Evolutionary conservation across 1,284 basidiomycete genomes (phyloP), one percentile per base, ranked within the genome.

Genomic region (Erythrobasidium hasegawianum): DNA sequence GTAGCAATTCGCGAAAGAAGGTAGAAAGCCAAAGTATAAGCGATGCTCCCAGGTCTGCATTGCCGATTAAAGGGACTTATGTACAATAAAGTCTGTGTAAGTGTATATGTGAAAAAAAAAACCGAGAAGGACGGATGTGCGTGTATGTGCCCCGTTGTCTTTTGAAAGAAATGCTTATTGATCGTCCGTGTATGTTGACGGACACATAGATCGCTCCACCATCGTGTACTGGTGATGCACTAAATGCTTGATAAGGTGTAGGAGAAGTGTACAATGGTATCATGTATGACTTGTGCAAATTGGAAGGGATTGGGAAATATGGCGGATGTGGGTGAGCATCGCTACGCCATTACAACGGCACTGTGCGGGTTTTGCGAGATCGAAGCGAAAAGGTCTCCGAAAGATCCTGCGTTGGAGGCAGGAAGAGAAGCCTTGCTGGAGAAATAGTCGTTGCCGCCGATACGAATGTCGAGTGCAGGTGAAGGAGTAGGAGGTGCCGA

Each of bases 401-500:
- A 65, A 9, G 29, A 45, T 22, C 55, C 40, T 18, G 61, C 56
- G 26, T 54, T 54, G 2, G 47, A 43, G 29, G 41, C 33, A 11
- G 52, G 27, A 7, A 24, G 40, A 41, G 40, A 13, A 26, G 53
- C 54, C 47, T 65, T 65, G 11, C 43, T 33, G 22, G 62, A 65
- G 24, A 65, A 65, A 39, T 65, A 65, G 22, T 65, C 62, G 41
- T 49, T 27, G 14, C 41, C 24, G 24, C 43, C 62, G 10, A 58
- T 20, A 2, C 56, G 41, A 18, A 45, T 20, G 24, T 65, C 62
- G 27, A 65, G 7, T 16, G 62, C 62, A 10, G 62, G 62, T 18
- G 62, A 65, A 39, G 62, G 62, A 3, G 62, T 65, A 52, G 62
- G 62, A 1, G 62, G 62, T 24, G 62, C 62, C 20, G 55, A 57